phyloP scores from a whole-genome alignment of 306 rosid genomes.

The Glycine latifolia region DNA sequence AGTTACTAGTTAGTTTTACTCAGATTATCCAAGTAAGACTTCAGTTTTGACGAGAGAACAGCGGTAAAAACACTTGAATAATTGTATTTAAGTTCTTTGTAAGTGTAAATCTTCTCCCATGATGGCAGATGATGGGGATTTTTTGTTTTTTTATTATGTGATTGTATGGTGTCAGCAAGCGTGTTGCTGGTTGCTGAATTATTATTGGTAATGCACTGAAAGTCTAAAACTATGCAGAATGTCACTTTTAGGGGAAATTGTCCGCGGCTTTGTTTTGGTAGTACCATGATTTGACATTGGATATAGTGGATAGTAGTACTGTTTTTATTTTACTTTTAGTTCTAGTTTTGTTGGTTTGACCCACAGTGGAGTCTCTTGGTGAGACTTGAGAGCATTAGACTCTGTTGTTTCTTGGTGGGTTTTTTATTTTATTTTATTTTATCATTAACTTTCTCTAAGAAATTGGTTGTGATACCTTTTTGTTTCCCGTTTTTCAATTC shows the following conservation, averaged over 20 bases:
- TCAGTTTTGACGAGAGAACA: no score
- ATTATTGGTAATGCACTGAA: not conserved
- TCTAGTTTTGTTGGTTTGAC: conserved; percentile 29
- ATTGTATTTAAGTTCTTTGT: no score
- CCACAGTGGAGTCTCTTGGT: not conserved
- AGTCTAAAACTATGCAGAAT: no score
- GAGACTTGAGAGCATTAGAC: not conserved
- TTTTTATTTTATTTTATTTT: not conserved
- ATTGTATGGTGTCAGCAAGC: not conserved
- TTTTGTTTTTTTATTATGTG: no score
- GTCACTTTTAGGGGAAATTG: not conserved
- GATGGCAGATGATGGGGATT: no score
- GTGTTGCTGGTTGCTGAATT: not conserved
- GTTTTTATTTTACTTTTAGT: not conserved
- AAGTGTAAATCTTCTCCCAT: no score
- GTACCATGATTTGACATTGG: conserved; percentile 25
- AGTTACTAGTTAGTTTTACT: no score
- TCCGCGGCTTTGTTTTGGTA: not conserved
- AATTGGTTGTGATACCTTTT: not conserved
- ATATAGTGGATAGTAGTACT: not conserved
- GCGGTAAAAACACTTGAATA: no score
- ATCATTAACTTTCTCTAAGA: conserved; percentile 27
- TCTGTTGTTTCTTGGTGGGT: not conserved
- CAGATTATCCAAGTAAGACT: no score
- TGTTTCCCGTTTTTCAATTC: conserved; percentile 12